Evolutionary conservation across 2,329 filamentous ascomycete genomes (phyloP), one percentile per base, ranked within the genome.

Genomic region (Immersiporthe knoxdaviesiana): DNA sequence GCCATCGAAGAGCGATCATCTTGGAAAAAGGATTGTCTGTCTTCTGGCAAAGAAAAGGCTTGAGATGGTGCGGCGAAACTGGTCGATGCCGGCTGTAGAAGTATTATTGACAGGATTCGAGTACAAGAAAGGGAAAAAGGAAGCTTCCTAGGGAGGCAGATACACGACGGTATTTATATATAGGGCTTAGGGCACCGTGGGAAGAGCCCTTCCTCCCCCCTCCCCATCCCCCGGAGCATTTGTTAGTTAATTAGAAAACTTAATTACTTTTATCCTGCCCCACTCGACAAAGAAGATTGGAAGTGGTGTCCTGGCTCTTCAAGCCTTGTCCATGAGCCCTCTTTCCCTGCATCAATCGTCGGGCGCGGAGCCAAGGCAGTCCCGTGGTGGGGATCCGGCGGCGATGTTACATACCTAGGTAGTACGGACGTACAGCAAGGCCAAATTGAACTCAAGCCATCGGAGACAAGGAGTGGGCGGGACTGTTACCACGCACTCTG

Each of bases 1-100:
- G 44, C 64, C 68, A 69, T 16, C 16, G 44, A 60, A 69, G 39
- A 39, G 39, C 59, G 27, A 67, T 24, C 64, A 69, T 67, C 52
- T 11, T 69, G 68, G 41, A 47, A 47, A n/a, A 12, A 37, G 41
- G 30, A 32, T 27, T 27, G 12, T 39, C 24, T 32, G n/a, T n/a
- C n/a, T 44, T 47, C 39, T 24, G 18, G 30, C 12, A 6, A 4
- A 50, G 18, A 21, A 39, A n/a, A n/a, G n/a, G 3, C 18, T 62
- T 24, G 16, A 10, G 27, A 16, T 37, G 10, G 32, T 5, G 10
- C 35, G 7, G n/a, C 21, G 21, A 24, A 12, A 39, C 16, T 35
- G 18, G 18, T 60, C 32, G 21, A 60, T 18, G 30, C 8, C 11
- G 39, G 8, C 24, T 56, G 52, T 6, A 56, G 27, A 18, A 16